A percentile compares a stretch with the other conserved stretches of the same genome.
These are phyloP conservation scores for Auriculariales sp. DNA, from an alignment of 768 basidiomycete species.

Conservation along the genomic window DNA sequence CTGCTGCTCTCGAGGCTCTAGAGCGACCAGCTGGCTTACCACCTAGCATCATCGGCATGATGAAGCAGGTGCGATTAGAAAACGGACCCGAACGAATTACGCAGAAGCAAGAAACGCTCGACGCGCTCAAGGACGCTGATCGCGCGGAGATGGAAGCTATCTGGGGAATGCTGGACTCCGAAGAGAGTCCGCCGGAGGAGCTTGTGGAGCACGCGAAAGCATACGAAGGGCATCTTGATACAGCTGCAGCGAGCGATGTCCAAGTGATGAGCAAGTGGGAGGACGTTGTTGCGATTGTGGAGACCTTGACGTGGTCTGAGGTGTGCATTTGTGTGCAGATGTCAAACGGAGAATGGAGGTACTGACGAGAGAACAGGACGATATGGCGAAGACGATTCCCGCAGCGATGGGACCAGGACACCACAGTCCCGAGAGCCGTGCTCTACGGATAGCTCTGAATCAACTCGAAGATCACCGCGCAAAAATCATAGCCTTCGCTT, in stretches of 20 bases:
- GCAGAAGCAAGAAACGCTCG: constrained; percentile 56
- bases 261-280: constrained; percentile 74
- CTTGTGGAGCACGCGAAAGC: constrained; percentile 55
- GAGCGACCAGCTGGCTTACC: constrained; percentile 81
- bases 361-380: background rate
- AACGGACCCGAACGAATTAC: constrained; percentile 64
- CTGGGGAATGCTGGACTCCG: constrained; percentile 73
- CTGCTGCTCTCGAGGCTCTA: constrained; percentile 74
- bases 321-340: too few species aligned
- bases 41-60: constrained; percentile 71
- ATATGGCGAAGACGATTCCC: background rate
- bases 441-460: constrained; percentile 58
- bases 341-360: too few species aligned
- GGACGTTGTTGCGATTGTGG: constrained; percentile 67
- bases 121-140: constrained; percentile 48
- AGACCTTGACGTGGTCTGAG: constrained; percentile 55
- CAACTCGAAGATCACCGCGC: constrained; percentile 46
- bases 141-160: constrained; percentile 63
- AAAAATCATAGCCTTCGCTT: constrained; percentile 32
- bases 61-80: constrained; percentile 68
- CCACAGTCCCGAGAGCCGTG: constrained; percentile 36
- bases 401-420: background rate
- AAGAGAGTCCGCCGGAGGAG: constrained; percentile 69
- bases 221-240: constrained; percentile 55
- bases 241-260: constrained; percentile 64